Percentiles rank a stretch among this genome's conserved stretches.
These are phyloP conservation scores for Aspergillus eucalypticola DNA, from an alignment of 2,329 filamentous ascomycete species.

Conservation along the genomic window DNA sequence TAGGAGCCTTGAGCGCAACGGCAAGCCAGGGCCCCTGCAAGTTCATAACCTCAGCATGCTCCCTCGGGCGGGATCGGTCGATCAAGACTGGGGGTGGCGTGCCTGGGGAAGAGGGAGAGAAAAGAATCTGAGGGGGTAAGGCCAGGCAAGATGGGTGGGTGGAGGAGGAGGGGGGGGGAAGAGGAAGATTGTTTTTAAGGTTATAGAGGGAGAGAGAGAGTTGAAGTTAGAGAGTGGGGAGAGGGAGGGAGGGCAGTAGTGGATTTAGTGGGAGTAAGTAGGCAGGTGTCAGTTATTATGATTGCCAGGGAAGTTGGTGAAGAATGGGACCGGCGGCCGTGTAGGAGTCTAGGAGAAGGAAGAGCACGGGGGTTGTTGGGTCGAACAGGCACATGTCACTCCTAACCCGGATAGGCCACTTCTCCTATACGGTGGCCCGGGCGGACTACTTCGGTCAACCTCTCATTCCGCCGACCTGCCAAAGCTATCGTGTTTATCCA, in stretches of 20 bases:
- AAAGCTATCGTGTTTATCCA: background rate
- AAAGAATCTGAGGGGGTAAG: slow-evolving; percentile 1
- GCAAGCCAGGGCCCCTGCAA: slow-evolving; percentile 39
- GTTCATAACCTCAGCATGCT: slow-evolving; percentile 45
- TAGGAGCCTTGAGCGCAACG: slow-evolving; percentile 45
- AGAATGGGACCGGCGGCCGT: slow-evolving; percentile 13
- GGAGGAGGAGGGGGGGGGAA: slow-evolving; percentile 1
- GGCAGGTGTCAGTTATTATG: background rate
- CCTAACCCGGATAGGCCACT: slow-evolving; percentile 25
- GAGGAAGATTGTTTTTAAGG: background rate
- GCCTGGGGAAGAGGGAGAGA: slow-evolving; percentile 1
- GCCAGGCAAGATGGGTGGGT: slow-evolving; percentile 5
- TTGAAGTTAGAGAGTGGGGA: slow-evolving; percentile 8
- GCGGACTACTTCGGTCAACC: slow-evolving; percentile 16
- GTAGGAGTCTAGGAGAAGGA: slow-evolving; percentile 23
- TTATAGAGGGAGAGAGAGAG: slow-evolving; percentile 4
- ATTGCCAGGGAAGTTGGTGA: slow-evolving; percentile 10
- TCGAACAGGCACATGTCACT: slow-evolving; percentile 29
- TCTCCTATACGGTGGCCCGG: slow-evolving; percentile 23
- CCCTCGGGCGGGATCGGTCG: slow-evolving; percentile 20
- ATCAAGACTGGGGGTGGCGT: slow-evolving; percentile 13
- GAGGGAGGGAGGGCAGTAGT: background rate
- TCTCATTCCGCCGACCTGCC: background rate
- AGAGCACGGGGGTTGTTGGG: slow-evolving; percentile 29
- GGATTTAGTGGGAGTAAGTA: background rate